phyloP scores from a whole-genome alignment of 2,329 filamentous ascomycete species.

The Penicillium sumatraense region DNA sequence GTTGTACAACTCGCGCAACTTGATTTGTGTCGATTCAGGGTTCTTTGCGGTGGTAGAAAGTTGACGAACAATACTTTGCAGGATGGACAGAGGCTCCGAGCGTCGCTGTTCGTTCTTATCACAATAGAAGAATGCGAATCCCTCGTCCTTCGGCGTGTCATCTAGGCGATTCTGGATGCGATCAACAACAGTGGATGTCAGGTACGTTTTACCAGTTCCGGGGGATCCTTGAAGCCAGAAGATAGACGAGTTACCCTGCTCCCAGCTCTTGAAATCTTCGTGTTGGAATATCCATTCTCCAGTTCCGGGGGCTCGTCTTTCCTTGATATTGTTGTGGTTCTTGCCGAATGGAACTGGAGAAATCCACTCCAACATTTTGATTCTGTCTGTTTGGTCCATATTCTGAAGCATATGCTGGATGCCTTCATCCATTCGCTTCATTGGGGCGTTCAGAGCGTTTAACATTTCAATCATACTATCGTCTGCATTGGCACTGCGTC shows the following conservation, averaged over 20 bases:
- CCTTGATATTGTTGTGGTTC: constrained; percentile 15
- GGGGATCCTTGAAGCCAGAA: constrained; percentile 28
- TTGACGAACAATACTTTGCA: constrained; percentile 37
- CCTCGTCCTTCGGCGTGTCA: no score
- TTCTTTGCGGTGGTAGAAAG: constrained; percentile 28
- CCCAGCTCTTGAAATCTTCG: constrained; percentile 18
- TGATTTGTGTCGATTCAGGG: constrained; percentile 16
- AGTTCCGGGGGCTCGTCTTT: constrained; percentile 15
- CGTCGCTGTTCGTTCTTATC: constrained; percentile 14
- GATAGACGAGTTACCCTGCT: constrained; percentile 18
- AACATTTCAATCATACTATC: constrained; percentile 6
- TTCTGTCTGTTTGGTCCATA: neutral
- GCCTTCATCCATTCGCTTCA: constrained; percentile 10
- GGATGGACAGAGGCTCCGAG: constrained; percentile 31
- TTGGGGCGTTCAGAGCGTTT: constrained; percentile 1
- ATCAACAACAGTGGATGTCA: constrained; percentile 33
- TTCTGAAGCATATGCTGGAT: constrained; percentile 8
- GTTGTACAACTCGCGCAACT: constrained; percentile 2
- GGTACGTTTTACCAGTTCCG: constrained; percentile 35
- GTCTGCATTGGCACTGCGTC: constrained; percentile 9
- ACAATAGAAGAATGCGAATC: constrained; percentile 13
- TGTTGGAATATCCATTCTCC: constrained; percentile 24
- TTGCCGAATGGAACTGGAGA: constrained; percentile 21
- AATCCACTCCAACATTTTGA: constrained; percentile 22
- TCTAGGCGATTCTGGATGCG: constrained; percentile 10